Base-by-base conservation (phyloP, 495 filamentous ascomycete species). In the Aspergillus incahuasiensis region DNA sequence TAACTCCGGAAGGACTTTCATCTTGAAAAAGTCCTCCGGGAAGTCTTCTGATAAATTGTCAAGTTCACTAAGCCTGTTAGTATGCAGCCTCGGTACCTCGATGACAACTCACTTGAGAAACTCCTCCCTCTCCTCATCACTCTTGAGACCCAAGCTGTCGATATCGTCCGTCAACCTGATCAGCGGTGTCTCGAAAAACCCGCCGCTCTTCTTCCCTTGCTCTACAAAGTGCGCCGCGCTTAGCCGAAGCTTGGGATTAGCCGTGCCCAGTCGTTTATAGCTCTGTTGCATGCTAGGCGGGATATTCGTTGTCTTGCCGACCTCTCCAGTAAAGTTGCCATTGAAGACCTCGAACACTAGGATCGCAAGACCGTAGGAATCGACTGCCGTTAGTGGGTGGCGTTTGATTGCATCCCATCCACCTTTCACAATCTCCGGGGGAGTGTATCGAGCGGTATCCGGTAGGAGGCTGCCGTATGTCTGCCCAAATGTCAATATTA, bases 21-120 rank as follows among this genome's bases (percentile, higher is more conserved):
- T 89, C 66, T 92, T 95, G 76, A 97, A 94, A 67, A 94, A 98
- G 52, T 96, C 92, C 62, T 97, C 94, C 0, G 94, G 94, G 59
- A 97, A 96, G 67, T 97, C 91, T 57, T 95, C 90, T 0, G 89
- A 86, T 5, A 95, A 81, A 46, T 87, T 78, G 61, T 96, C 90
- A 5, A 98, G 80, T 68, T 95, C 87, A 65, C 88, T 94, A 45
- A 18, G 43, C 22, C 22, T 47, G 22, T 54, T 3, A 58, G 55
- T 38, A 57, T 20, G 3, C 5, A 52, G 39, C 5, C 57, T 6
- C 7, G 15, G 0, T 2, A 34, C 12, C 8, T 12, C 49, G 15
- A 45, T 43, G 48, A 54, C 35, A 48, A 73, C 85, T 57, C 65
- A 91, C 88, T 85, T 85, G 5, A 98, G 76, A 56, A 98, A 95